Percentiles rank a stretch among this genome's conserved stretches.
Evolutionary conservation across 257 asterid species (phyloP).

Genomic region (Anisodus tanguticus): DNA sequence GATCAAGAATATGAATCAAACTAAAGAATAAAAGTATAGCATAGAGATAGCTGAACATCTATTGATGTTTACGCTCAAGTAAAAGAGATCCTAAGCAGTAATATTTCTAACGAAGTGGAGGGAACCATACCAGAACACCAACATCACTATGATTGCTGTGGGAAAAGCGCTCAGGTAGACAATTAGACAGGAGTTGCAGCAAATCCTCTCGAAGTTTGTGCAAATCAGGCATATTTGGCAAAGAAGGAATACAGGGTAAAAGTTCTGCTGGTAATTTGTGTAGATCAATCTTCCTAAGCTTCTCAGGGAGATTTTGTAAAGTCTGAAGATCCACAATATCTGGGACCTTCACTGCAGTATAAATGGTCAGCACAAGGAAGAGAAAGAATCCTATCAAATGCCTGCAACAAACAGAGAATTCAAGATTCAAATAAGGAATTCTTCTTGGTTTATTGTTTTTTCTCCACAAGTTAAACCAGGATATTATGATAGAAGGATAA

Average conservation of each 20-base stretch:
- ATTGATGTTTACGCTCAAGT: not conserved
- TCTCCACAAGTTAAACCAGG: not conserved
- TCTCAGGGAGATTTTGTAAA: conserved; percentile 67
- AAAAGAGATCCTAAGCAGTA: not conserved
- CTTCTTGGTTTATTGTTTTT: not conserved
- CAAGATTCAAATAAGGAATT: conserved; percentile 12
- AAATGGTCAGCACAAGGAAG: conserved; percentile 85
- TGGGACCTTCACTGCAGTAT: conserved; percentile 86
- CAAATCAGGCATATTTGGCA: conserved; percentile 79
- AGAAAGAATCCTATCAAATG: conserved; percentile 98
- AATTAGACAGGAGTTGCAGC: conserved; percentile 73
- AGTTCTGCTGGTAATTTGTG: conserved; percentile 38
- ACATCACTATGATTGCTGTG: conserved; percentile 61
- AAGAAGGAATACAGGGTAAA: conserved; percentile 69
- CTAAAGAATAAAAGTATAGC: conserved; percentile 6
- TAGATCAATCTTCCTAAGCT: conserved; percentile 72
- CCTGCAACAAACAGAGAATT: conserved; percentile 54
- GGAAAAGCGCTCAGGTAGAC: conserved; percentile 76
- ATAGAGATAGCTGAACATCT: conserved; percentile 1
- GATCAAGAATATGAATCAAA: not conserved
- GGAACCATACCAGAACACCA: conserved; percentile 65
- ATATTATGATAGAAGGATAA: not conserved
- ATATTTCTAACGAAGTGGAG: conserved; percentile 21
- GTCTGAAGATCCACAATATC: conserved; percentile 67
- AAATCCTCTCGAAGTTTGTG: conserved; percentile 64